A percentile compares a stretch with the other conserved stretches of the same genome.
Conservation (phyloP, 768 basidiomycete species). For the Xanthoconium purpureum region DNA sequence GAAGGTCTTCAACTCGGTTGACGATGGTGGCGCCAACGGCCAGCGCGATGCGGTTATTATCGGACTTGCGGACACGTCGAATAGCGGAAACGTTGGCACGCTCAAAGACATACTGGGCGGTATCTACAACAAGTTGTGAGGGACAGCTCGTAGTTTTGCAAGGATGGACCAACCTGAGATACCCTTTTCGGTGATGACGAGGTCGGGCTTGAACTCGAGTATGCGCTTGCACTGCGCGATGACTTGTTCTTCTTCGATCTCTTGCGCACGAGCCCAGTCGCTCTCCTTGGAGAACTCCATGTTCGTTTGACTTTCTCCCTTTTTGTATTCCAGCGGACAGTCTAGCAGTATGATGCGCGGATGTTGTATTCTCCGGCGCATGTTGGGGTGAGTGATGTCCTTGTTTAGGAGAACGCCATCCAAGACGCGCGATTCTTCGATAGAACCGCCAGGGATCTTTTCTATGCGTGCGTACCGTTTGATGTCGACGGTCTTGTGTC, state of each 20-base stretch:
- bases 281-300: constrained; percentile 95
- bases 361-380: constrained; percentile 87
- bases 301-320: constrained; percentile 97
- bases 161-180: constrained; percentile 67
- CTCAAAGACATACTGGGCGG: constrained; percentile 87
- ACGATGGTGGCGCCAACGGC: constrained; percentile 96
- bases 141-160: neutral
- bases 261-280: constrained; percentile 89
- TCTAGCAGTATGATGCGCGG: constrained; percentile 88
- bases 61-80: constrained; percentile 96
- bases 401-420: constrained; percentile 97
- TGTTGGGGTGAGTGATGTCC: constrained; percentile 96
- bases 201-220: constrained; percentile 90
- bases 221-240: constrained; percentile 81
- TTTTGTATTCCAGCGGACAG: constrained; percentile 98
- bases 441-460: constrained; percentile 96
- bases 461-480: constrained; percentile 98
- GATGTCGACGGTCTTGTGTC: constrained; percentile 89
- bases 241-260: constrained; percentile 97
- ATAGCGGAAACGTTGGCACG: constrained; percentile 89
- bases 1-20: constrained; percentile 91
- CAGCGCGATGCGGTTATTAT: constrained; percentile 97
- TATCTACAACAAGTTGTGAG: constrained; percentile 47
- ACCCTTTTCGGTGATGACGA: constrained; percentile 97
- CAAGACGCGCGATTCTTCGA: constrained; percentile 86